These are phyloP conservation scores for Irpex sp. DNA, from an alignment of 1,284 basidiomycete species.

Conservation along the genomic window DNA sequence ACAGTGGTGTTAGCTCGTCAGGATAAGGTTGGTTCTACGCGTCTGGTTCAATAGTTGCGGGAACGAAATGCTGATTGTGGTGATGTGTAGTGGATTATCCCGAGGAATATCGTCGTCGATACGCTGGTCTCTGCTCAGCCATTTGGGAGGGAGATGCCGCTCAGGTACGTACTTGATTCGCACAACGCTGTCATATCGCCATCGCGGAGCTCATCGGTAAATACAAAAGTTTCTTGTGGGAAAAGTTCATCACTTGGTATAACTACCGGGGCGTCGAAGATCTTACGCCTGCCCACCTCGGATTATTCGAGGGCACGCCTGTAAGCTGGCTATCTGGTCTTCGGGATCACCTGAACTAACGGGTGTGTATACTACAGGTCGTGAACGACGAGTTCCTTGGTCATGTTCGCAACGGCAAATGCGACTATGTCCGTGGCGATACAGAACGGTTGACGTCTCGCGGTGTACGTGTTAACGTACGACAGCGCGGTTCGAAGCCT, in stretches of 20 bases:
- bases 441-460: constrained; percentile 39
- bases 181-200: too few relatives aligned
- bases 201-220: too few relatives aligned
- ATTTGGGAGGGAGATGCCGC: constrained; percentile 52
- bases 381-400: constrained; percentile 57
- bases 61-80: background rate
- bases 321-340: constrained; percentile 18
- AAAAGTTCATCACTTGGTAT: constrained; percentile 42
- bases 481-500: constrained; percentile 26
- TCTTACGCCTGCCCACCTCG: constrained; percentile 37
- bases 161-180: constrained; percentile 28
- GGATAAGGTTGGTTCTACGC: too few relatives aligned
- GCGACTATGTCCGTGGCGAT: constrained; percentile 55
- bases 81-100: constrained; percentile 47
- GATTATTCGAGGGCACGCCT: constrained; percentile 49
- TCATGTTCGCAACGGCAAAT: constrained; percentile 46
- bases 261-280: constrained; percentile 54
- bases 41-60: too few relatives aligned
- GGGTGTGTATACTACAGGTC: constrained; percentile 25
- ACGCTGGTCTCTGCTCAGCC: constrained; percentile 53
- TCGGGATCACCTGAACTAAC: background rate
- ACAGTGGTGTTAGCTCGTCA: constrained; percentile 44
- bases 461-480: constrained; percentile 38
- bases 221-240: constrained; percentile 52
- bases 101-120: constrained; percentile 52